Evolutionary conservation across 208 protist species (phyloP).

Genomic region (Leptomonas pyrrhocoris): DNA sequence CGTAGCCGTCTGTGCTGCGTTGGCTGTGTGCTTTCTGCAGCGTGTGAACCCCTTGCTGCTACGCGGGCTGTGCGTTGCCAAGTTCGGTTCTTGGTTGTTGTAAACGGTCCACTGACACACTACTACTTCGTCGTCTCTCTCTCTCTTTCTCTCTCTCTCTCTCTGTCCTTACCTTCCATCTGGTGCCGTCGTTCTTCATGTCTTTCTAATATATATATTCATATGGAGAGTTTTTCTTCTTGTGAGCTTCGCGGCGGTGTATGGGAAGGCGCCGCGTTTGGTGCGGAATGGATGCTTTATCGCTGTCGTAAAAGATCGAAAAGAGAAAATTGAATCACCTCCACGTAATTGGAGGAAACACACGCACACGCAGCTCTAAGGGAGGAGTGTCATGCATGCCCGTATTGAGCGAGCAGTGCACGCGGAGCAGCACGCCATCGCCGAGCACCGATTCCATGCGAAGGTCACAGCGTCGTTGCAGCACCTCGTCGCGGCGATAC

Average conservation of each 20-base stretch:
- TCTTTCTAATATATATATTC: no score
- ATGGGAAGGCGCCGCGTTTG: no score
- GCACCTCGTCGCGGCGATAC: not conserved
- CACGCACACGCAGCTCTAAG: no score
- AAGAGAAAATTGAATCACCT: not conserved
- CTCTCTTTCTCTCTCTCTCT: not conserved
- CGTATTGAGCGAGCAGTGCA: slow-evolving; percentile 24
- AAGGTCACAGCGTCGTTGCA: not conserved
- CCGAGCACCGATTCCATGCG: slow-evolving; percentile 2
- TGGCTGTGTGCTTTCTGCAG: no score
- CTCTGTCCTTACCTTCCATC: not conserved
- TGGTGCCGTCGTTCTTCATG: no score
- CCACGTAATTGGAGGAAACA: no score
- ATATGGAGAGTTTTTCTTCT: not conserved
- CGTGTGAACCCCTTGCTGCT: no score
- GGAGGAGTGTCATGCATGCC: slow-evolving; percentile 11
- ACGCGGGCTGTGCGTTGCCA: not conserved
- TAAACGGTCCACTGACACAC: not conserved
- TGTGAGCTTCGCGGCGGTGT: no score
- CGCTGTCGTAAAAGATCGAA: not conserved
- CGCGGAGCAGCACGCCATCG: slow-evolving; percentile 2
- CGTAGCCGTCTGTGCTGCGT: no score
- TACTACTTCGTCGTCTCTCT: not conserved
- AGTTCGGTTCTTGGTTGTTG: not conserved
- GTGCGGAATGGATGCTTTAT: no score